Percentiles rank a stretch among this genome's conserved stretches.
Evolutionary conservation across 2,329 filamentous ascomycete genomes (phyloP).

Genomic region (Torrubiellomyces zombiae): DNA sequence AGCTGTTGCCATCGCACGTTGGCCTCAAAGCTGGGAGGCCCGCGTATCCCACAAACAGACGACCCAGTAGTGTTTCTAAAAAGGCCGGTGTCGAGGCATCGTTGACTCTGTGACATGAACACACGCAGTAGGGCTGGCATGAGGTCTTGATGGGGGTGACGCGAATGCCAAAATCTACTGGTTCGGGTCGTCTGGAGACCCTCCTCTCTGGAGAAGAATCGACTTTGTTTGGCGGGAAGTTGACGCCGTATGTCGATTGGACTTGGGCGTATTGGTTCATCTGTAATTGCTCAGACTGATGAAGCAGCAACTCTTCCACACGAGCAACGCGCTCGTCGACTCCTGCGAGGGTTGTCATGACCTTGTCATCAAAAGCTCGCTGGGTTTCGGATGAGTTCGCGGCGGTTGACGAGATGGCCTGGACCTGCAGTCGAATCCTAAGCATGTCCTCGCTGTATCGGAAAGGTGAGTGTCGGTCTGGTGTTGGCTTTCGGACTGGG

Average conservation of each 20-base stretch:
- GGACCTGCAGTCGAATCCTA: conserved; percentile 1
- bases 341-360: conserved; percentile 7
- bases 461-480: too few species aligned
- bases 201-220: too few species aligned
- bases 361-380: conserved; percentile 7
- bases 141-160: neutral
- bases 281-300: conserved; percentile 9
- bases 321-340: conserved; percentile 11
- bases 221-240: conserved; percentile 3
- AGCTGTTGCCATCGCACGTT: conserved; percentile 9
- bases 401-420: conserved; percentile 1
- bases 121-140: neutral
- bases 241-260: conserved; percentile 8
- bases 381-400: conserved; percentile 6
- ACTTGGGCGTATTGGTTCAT: conserved; percentile 10
- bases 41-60: conserved; percentile 12
- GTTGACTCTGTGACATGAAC: conserved; percentile 3
- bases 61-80: conserved; percentile 10
- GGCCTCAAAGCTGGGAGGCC: conserved; percentile 11
- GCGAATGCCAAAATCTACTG: conserved; percentile 1
- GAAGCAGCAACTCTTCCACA: conserved; percentile 10
- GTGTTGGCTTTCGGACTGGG: too few species aligned
- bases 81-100: conserved; percentile 8
- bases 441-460: conserved; percentile 1
- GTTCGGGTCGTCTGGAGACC: too few species aligned